These are phyloP conservation scores for Mycena chlorophos DNA, from an alignment of 768 basidiomycete species.

Conservation along the genomic window DNA sequence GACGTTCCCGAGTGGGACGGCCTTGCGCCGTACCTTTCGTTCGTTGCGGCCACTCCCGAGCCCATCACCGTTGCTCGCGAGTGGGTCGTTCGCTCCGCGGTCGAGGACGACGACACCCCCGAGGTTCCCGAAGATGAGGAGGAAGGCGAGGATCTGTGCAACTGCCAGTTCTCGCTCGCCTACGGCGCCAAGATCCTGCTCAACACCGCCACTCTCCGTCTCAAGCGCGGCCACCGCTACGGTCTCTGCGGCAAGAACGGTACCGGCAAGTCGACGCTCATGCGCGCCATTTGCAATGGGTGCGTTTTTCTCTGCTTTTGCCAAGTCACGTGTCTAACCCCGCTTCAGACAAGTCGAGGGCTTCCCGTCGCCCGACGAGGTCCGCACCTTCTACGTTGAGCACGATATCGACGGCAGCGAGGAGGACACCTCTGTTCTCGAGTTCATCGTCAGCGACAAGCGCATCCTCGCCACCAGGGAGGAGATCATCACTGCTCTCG, in stretches of 20 bases:
- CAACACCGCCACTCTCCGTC: constrained; percentile 93
- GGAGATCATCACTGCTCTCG: constrained; percentile 79
- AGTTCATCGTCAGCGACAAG: constrained; percentile 85
- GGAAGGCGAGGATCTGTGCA: constrained; percentile 97
- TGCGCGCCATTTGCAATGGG: constrained; percentile 92
- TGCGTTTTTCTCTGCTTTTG: constrained; percentile 24
- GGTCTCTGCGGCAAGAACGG: constrained; percentile 99
- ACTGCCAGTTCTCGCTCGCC: constrained; percentile 98
- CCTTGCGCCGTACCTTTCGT: constrained; percentile 74
- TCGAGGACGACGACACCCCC: constrained; percentile 68
- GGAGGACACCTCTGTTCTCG: constrained; percentile 84
- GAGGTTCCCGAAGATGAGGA: constrained; percentile 85
- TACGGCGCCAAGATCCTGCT: constrained; percentile 99
- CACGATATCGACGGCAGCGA: constrained; percentile 98
- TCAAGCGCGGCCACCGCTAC: constrained; percentile 98
- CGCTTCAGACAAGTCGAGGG: constrained; percentile 83
- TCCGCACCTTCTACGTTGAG: constrained; percentile 99
- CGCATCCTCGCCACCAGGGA: constrained; percentile 70
- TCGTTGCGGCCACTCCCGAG: constrained; percentile 64
- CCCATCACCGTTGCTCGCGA: constrained; percentile 69
- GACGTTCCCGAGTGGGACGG: constrained; percentile 85
- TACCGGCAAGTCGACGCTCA: constrained; percentile 94
- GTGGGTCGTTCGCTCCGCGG: constrained; percentile 88
- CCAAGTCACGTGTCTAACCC: constrained; percentile 31
- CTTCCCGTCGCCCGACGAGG: constrained; percentile 95